Evolutionary conservation across 2,329 filamentous ascomycete genomes (phyloP), one percentile per base, ranked within the genome.

Genomic region (Aspergillus viridinutans): DNA sequence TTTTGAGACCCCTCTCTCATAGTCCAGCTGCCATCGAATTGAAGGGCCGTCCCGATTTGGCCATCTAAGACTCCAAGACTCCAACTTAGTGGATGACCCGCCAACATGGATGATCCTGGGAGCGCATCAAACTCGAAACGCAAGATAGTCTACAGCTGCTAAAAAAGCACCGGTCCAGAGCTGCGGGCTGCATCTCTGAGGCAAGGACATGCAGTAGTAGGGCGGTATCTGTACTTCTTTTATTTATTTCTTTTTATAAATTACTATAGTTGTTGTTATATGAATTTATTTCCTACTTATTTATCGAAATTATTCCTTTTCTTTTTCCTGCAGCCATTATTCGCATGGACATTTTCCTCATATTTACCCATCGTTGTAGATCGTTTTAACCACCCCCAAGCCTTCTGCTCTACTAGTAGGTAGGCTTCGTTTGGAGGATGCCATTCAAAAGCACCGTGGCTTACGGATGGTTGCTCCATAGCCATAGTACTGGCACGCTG

Each of bases 91-190:
- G 49, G 52, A 42, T 29, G 23, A 56, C 51, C 61, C 63, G 61
- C 52, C 49, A 64, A 53, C 63, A 65, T 65, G 61, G 61, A 62
- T 65, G 55, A 64, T 64, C 63, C 62, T 58, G 61, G 61, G 60
- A 61, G 55, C 57, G 58, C 60, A 62, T 62, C 60, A 63, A 56
- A 60, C 59, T 60, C 63, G 61, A 65, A 65, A 65, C 63, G 58
- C 51, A 32, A 58, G 54, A 52, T 23, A 47, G 32, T 17, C 32
- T 38, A 57, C 56, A 54, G 54, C 56, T 54, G 50, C 58, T 57
- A 58, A 60, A 58, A 42, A 57, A 55, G 52, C 61, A 59, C 56
- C 52, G 56, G 58, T 58, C 54, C 43, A 58, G 51, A 20, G 54
- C 49, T 57, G 53, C 54, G 32, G 45, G 54, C 57, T 62, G 61